phyloP scores from a whole-genome alignment of 2,329 filamentous ascomycete species.

The Alternaria incomplexa region DNA sequence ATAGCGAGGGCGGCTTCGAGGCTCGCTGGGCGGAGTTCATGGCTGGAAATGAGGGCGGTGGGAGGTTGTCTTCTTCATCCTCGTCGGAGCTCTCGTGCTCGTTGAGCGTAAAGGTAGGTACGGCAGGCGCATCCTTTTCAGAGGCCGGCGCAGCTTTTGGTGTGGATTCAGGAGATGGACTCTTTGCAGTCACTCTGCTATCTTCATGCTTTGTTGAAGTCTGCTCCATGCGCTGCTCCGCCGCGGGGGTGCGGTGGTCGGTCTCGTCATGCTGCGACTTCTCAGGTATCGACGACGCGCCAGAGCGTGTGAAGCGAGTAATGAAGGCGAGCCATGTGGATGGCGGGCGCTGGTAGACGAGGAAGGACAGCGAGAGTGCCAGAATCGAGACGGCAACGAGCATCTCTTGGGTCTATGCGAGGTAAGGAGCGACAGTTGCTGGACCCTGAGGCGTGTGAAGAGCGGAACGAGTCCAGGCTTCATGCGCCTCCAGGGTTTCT shows the following conservation, averaged over 20 bases:
- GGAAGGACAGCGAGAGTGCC: constrained; percentile 45
- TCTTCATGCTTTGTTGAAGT: constrained; percentile 8
- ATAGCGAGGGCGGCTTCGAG: constrained; percentile 26
- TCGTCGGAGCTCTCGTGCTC: constrained; percentile 40
- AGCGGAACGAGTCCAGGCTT: constrained; percentile 7
- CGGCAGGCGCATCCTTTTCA: constrained; percentile 21
- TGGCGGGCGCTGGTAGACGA: constrained; percentile 45
- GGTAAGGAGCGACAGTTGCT: constrained; percentile 10
- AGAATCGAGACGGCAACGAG: constrained; percentile 47
- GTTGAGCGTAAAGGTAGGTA: constrained; percentile 48
- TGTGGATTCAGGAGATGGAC: constrained; percentile 38
- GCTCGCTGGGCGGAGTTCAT: constrained; percentile 55
- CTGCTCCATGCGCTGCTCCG: constrained; percentile 22
- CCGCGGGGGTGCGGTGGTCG: constrained; percentile 12
- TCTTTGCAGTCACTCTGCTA: neutral
- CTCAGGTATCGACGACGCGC: constrained; percentile 18
- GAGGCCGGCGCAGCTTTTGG: constrained; percentile 36
- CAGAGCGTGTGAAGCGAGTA: constrained; percentile 12
- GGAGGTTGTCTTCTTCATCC: constrained; percentile 42
- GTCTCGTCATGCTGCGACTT: constrained; percentile 22
- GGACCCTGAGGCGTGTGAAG: constrained; percentile 20
- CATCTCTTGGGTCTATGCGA: constrained; percentile 41
- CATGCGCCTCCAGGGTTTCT: constrained; percentile 9
- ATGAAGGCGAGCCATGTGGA: constrained; percentile 42
- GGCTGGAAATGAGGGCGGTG: constrained; percentile 53